A percentile compares a stretch with the other conserved stretches of the same genome.
phyloP scores from a whole-genome alignment of 805 yeast genomes.

The Blastobotrys terrestris region DNA sequence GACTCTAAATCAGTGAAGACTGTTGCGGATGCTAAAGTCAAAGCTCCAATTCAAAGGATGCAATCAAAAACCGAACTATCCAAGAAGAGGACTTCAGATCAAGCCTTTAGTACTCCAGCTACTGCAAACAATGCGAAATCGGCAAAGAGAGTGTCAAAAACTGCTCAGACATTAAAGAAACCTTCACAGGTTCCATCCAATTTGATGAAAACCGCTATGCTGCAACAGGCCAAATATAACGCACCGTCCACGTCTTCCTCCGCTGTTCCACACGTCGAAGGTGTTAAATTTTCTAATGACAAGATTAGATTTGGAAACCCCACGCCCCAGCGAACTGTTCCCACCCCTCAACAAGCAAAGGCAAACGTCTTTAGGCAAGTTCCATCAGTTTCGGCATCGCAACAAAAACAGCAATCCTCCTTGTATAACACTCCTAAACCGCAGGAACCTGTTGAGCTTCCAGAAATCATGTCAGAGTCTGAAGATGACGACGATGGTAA shows the following conservation, averaged over 20 bases:
- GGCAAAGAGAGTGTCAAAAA: conserved; percentile 1
- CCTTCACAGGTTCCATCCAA: conserved; percentile 15
- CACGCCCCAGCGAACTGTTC: conserved; percentile 3
- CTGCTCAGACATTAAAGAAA: not conserved
- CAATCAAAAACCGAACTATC: not conserved
- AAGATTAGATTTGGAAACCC: conserved; percentile 21
- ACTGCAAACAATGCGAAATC: not conserved
- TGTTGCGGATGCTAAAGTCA: not conserved
- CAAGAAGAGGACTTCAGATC: conserved; percentile 7
- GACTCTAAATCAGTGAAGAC: not conserved
- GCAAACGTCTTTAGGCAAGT: conserved; percentile 8
- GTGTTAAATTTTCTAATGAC: conserved; percentile 31
- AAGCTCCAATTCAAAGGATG: not conserved
- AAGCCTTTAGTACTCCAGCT: conserved; percentile 6
- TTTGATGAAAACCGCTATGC: conserved; percentile 32
- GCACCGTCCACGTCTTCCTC: not conserved
- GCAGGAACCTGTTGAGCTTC: conserved; percentile 13
- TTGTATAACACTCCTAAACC: not conserved
- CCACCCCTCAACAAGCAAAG: not conserved
- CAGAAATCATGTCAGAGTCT: conserved; percentile 35
- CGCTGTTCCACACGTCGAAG: conserved; percentile 26
- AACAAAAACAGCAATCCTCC: conserved; percentile 1
- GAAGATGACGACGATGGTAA: conserved; percentile 49
- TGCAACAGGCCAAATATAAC: conserved; percentile 28
- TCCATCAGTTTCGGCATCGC: conserved; percentile 7